Conservation (phyloP, 2,329 filamentous ascomycete genomes). For the Trichoderma aggressivum region DNA sequence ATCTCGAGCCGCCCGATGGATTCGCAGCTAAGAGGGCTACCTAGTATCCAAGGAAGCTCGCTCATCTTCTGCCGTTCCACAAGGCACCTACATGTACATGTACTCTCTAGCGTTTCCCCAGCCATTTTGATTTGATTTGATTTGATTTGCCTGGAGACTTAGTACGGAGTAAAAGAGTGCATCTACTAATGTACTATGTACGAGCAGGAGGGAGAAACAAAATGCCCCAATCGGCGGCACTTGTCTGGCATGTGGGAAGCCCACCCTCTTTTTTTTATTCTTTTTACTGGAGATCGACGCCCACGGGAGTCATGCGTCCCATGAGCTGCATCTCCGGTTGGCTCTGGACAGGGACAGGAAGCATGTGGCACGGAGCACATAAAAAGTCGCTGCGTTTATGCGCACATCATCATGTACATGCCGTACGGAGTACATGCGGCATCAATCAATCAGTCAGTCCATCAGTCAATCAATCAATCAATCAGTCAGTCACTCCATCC, state of each 20-base stretch:
- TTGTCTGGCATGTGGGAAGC: constrained; percentile 20
- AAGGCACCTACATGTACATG: too few species aligned
- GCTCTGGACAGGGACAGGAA: neutral
- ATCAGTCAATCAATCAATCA: neutral
- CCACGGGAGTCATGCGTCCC: constrained; percentile 24
- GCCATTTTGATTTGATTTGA: too few species aligned
- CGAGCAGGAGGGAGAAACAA: neutral
- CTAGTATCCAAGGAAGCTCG: too few species aligned
- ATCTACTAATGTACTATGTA: too few species aligned
- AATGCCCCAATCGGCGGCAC: constrained; percentile 15
- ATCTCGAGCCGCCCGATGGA: neutral
- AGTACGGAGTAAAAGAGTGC: too few species aligned
- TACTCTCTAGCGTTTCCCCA: neutral
- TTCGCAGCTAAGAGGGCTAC: neutral
- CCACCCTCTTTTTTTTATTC: neutral
- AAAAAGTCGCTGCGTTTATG: neutral
- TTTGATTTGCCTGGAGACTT: neutral
- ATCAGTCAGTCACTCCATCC: neutral
- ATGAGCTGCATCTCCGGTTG: constrained; percentile 3
- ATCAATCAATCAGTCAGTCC: neutral
- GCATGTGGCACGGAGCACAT: neutral
- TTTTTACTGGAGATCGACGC: constrained; percentile 3
- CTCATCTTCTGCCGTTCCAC: neutral
- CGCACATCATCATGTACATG: neutral
- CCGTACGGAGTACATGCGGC: neutral